Evolutionary conservation across 208 protist species (phyloP).

Genomic region (Trypanosoma platydactyli): DNA sequence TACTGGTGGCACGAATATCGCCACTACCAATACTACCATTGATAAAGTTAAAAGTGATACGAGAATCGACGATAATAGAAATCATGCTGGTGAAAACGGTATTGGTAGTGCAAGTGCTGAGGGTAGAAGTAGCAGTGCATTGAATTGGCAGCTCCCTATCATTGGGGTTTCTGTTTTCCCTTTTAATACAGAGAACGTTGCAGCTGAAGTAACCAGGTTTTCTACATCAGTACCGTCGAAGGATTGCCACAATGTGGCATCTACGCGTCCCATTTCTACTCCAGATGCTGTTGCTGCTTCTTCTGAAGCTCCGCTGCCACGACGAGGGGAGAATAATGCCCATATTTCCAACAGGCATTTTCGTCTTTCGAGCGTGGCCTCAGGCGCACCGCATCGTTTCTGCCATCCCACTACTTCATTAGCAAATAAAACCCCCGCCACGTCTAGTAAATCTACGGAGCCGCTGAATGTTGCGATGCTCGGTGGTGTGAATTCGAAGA

Average conservation of each 20-base stretch:
- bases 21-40: too few relatives aligned
- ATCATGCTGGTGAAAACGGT: neutral
- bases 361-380: too few relatives aligned
- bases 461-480: neutral
- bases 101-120: neutral
- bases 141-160: constrained; percentile 8
- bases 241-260: neutral
- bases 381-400: too few relatives aligned
- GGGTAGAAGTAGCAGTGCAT: neutral
- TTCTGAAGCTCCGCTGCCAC: neutral
- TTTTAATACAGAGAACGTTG: neutral
- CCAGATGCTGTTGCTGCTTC: neutral
- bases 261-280: neutral
- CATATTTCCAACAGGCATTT: too few relatives aligned
- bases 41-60: too few relatives aligned
- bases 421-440: too few relatives aligned
- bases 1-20: too few relatives aligned
- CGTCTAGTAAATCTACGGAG: too few relatives aligned
- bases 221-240: neutral
- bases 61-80: neutral
- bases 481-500: neutral
- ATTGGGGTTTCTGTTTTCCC: constrained; percentile 21
- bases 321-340: too few relatives aligned
- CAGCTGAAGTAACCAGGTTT: neutral
- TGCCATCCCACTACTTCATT: too few relatives aligned